Evolutionary conservation across 2,329 filamentous ascomycete species (phyloP), one percentile per base, ranked within the genome.

Genomic region (Leptodontidium sp.): DNA sequence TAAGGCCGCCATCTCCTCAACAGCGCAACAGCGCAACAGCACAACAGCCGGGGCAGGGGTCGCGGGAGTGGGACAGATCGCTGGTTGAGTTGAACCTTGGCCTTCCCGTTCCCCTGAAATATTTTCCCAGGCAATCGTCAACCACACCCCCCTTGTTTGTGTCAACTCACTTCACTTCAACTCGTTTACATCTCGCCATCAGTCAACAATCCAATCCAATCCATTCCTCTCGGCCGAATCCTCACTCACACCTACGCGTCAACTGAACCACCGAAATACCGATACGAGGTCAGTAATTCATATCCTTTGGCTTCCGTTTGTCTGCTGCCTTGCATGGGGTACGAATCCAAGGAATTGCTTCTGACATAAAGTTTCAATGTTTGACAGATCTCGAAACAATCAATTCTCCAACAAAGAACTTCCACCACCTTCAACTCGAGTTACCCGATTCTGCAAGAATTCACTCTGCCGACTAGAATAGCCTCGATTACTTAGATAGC

Each of bases 321-420:
- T 58, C 45, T 49, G 67, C 24, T 70, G 68, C 68, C 70, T 70
- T 68, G 61, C 63, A 50, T 43, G 67, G 67, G 58, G 65, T 62
- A 69, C 68, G 67, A 70, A 26, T 57, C 47, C 50, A 47, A 43
- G 38, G 38, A 55, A 43, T 58, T 12, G 38, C 21, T 68, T 68
- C 70, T 75, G 69, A 75, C 64, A 68, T 67, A 68, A 71, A 53
- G 21, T 62, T 58, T 64, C 57, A n/a, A 38, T 65, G 68, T 67
- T 68, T 67, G 71, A 76, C 75, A 76, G 73, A 75, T 75, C 70
- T 75, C 71, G 65, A 66, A 70, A 58, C 17, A 40, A 65, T 52
- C 24, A 12, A 65, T 66, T 61, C 61, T 68, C 67, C 9, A 47
- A 68, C 70, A 68, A 69, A 72, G 66, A 62, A 52, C 47, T 61